Percentiles rank a stretch among this genome's conserved stretches.
phyloP scores from a whole-genome alignment of 2,329 filamentous ascomycete species.

The Gnomoniopsis sp. region DNA sequence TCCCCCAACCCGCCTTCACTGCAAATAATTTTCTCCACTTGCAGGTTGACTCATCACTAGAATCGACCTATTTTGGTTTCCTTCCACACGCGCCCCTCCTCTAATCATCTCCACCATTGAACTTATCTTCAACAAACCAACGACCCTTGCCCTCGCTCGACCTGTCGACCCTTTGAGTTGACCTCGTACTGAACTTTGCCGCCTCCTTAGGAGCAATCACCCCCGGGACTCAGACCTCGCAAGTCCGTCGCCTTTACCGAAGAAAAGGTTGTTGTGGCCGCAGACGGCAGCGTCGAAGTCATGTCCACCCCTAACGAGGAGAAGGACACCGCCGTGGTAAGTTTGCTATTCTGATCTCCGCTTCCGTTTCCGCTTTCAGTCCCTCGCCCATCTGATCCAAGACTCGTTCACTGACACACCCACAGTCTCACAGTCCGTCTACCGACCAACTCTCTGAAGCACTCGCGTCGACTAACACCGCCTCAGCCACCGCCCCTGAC shows the following conservation, averaged over 20 bases:
- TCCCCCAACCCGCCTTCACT: constrained; percentile 9
- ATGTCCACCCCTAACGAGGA: constrained; percentile 67
- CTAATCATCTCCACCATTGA: neutral
- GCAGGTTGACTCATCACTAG: constrained; percentile 2
- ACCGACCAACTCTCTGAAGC: constrained; percentile 17
- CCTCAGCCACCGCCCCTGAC: constrained; percentile 15
- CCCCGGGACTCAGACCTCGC: constrained; percentile 67
- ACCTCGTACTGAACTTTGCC: constrained; percentile 21
- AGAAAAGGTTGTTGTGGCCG: constrained; percentile 81
- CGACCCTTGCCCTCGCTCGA: neutral
- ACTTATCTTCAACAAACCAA: constrained; percentile 5
- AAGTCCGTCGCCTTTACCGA: constrained; percentile 95
- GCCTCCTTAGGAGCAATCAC: constrained; percentile 19
- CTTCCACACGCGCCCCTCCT: neutral
- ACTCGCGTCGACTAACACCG: constrained; percentile 19
- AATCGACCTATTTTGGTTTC: neutral
- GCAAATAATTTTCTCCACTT: constrained; percentile 1
- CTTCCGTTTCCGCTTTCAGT: neutral
- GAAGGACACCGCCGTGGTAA: constrained; percentile 68
- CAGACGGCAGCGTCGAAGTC: constrained; percentile 80
- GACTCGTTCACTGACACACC: constrained; percentile 6
- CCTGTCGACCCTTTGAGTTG: neutral
- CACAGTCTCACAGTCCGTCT: constrained; percentile 19
- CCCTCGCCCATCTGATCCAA: neutral
- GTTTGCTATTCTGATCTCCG: neutral